Evolutionary conservation across 2,329 filamentous ascomycete genomes (phyloP).

Genomic region (Alternaria postmessia): DNA sequence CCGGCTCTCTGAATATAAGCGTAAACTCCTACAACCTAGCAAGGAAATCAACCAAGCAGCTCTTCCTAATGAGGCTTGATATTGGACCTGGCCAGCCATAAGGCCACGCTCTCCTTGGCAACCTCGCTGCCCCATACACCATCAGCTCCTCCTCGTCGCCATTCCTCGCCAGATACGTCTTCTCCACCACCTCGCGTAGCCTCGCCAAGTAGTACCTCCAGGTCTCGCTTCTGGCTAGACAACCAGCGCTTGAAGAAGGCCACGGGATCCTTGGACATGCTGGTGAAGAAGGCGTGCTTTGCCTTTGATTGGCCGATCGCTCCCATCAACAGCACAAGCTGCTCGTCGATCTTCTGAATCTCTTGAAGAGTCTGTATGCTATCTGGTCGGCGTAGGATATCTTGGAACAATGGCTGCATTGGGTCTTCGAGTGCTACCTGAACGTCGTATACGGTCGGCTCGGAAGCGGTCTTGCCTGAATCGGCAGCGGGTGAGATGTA

Average conservation of each 20-base stretch:
- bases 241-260: conserved; percentile 88
- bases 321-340: conserved; percentile 83
- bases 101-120: conserved; percentile 68
- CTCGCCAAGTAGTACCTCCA: conserved; percentile 88
- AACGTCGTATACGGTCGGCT: conserved; percentile 88
- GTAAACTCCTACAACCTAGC: background rate
- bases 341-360: conserved; percentile 80
- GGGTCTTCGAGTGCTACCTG: conserved; percentile 86
- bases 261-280: conserved; percentile 80
- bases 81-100: conserved; percentile 62
- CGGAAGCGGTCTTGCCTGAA: conserved; percentile 69
- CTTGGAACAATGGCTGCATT: conserved; percentile 70
- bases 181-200: conserved; percentile 65
- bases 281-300: conserved; percentile 86
- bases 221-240: conserved; percentile 86
- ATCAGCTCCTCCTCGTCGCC: conserved; percentile 69
- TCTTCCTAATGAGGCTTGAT: conserved; percentile 40
- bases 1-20: conserved; percentile 1
- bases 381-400: conserved; percentile 55
- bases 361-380: conserved; percentile 74
- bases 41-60: background rate
- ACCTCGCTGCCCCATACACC: conserved; percentile 70
- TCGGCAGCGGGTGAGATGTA: conserved; percentile 69
- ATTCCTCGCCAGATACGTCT: conserved; percentile 69
- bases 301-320: conserved; percentile 85